Conservation (phyloP, 164 flowering plant genomes). For the Liquidambar formosana region DNA sequence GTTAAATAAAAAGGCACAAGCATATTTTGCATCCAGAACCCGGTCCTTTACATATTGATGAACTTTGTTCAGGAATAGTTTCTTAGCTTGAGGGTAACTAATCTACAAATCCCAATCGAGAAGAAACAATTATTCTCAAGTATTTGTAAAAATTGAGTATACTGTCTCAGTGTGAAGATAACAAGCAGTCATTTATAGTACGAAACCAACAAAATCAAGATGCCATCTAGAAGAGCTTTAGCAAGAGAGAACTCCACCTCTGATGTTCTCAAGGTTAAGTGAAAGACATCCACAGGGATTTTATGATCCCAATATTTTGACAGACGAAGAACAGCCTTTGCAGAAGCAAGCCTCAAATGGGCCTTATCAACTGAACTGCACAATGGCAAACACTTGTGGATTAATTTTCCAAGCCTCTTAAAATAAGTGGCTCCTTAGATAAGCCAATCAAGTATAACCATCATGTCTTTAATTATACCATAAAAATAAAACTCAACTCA, state of each 20-base stretch:
- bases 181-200: background rate
- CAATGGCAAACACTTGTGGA: constrained; percentile 13
- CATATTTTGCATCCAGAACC: constrained; percentile 82
- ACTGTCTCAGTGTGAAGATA: background rate
- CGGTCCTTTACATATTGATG: constrained; percentile 88
- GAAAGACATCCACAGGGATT: constrained; percentile 79
- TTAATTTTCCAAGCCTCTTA: constrained; percentile 8
- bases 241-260: constrained; percentile 52
- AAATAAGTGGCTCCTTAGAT: background rate
- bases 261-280: constrained; percentile 64
- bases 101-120: constrained; percentile 37
- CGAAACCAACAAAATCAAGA: background rate
- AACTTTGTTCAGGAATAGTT: constrained; percentile 69
- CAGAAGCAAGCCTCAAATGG: constrained; percentile 86
- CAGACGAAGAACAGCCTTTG: constrained; percentile 84
- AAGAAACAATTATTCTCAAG: background rate
- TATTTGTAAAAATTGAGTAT: background rate
- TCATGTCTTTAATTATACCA: background rate
- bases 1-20: constrained; percentile 69
- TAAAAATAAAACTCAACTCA: background rate
- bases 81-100: constrained; percentile 67
- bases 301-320: constrained; percentile 89
- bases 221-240: background rate
- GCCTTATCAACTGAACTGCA: constrained; percentile 87
- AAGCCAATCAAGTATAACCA: background rate